Evolutionary conservation across 2,329 filamentous ascomycete species (phyloP), one percentile per base, ranked within the genome.

Genomic region (Fusarium coicis): DNA sequence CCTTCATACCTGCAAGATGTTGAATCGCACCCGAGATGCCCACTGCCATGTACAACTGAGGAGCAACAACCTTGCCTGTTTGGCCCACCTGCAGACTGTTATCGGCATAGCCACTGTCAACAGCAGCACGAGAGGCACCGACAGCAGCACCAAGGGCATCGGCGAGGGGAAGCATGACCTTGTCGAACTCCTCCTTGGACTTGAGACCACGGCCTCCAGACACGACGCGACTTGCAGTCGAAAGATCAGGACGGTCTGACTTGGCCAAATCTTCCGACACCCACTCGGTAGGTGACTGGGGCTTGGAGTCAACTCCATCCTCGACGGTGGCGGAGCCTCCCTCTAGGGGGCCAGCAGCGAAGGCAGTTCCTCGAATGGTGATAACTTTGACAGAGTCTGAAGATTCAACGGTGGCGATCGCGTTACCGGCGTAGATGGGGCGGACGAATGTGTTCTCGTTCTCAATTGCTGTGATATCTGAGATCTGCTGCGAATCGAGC

Each of bases 1-100:
- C 96, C 89, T 99, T 99, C 96, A 99, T 99, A 81, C 96, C 96
- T 37, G 96, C 96, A 84, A 99, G 84, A 87, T 99, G 96, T 85
- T 99, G 96, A 77, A 99, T 99, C 28, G 96, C 96, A 60, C 96
- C 96, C 14, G 94, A 97, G 77, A 99, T 98, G 80, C 96, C 96
- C 18, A 96, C 95, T 60, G 95, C 97, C 76, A 99, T 88, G 82
- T 99, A 99, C 69, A 99, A 86, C 83, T 99, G 92, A 67, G 96
- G 96, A 52, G 96, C 96, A 61, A 99, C 96, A 71, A 98, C 97
- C 89, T 99, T 99, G 79, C 96, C 96, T 19, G 96, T 99, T 87
- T 99, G 96, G 50, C 96, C 96, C 74, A 99, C 96, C 85, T 99
- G 96, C 77, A 99, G 86, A 83, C 94, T 97, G 88, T 99, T 99